Conservation (phyloP, 2,329 filamentous ascomycete species). For the Epichloe festucae region DNA sequence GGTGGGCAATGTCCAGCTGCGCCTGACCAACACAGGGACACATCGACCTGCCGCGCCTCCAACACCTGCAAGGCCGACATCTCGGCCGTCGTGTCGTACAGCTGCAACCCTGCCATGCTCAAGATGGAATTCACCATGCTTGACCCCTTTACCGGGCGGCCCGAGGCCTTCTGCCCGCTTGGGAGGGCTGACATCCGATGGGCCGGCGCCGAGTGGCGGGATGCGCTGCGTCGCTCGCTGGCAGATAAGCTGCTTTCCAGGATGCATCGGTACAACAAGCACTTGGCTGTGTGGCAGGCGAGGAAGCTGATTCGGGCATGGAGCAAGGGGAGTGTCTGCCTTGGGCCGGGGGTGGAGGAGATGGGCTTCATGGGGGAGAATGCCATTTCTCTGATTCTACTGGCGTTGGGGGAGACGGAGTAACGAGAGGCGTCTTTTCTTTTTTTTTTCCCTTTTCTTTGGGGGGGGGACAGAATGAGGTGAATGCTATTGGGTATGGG, state of each 20-base stretch:
- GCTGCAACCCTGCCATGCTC: slow-evolving; percentile 15
- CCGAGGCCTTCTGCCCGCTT: slow-evolving; percentile 14
- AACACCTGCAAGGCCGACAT: slow-evolving; percentile 10
- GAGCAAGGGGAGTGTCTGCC: slow-evolving; percentile 14
- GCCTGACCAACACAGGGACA: slow-evolving; percentile 1
- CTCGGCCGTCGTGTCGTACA: slow-evolving; percentile 15
- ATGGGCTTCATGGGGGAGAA: slow-evolving; percentile 13
- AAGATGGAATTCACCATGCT: slow-evolving; percentile 15
- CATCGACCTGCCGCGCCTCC: slow-evolving; percentile 9
- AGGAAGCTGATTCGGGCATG: slow-evolving; percentile 13
- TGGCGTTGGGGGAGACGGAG: slow-evolving; percentile 9
- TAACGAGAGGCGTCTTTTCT: background rate
- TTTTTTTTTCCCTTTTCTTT: too few relatives aligned
- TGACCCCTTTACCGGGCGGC: slow-evolving; percentile 8
- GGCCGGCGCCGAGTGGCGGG: slow-evolving; percentile 12
- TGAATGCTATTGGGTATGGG: too few relatives aligned
- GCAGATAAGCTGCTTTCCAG: slow-evolving; percentile 12
- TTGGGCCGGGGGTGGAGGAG: slow-evolving; percentile 10
- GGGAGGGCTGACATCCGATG: slow-evolving; percentile 16
- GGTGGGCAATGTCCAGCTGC: background rate
- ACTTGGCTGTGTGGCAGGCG: slow-evolving; percentile 18
- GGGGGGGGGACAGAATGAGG: too few relatives aligned
- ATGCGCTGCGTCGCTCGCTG: slow-evolving; percentile 10
- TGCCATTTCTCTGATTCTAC: slow-evolving; percentile 10
- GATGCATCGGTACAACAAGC: slow-evolving; percentile 19